phyloP scores from a whole-genome alignment of 192 early-diverging fungal species.

The Helicostylum pulchrum region DNA sequence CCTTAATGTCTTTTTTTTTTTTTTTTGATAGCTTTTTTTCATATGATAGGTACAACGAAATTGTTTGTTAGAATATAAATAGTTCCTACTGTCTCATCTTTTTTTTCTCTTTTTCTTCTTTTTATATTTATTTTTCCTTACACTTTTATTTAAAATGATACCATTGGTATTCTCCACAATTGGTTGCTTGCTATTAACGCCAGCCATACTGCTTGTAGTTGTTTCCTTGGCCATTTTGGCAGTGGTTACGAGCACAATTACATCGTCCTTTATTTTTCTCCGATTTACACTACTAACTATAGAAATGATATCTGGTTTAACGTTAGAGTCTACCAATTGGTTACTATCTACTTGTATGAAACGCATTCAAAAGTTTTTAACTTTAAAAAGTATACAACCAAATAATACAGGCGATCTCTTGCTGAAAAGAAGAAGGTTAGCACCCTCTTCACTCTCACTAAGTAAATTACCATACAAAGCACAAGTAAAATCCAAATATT shows the following conservation, averaged over 20 bases:
- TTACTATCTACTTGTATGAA: constrained; percentile 2
- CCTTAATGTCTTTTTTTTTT: no score
- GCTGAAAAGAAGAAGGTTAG: constrained; percentile 4
- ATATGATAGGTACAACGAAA: no score
- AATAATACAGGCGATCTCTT: not conserved
- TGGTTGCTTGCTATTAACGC: constrained; percentile 1
- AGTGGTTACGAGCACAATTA: constrained; percentile 18
- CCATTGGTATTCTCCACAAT: constrained; percentile 5
- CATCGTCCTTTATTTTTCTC: constrained; percentile 22
- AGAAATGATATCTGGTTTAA: constrained; percentile 16
- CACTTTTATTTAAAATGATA: constrained; percentile 6
- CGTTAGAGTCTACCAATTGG: constrained; percentile 21
- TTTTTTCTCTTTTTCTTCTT: not conserved
- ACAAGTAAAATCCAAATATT: constrained; percentile 15
- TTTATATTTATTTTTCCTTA: not conserved
- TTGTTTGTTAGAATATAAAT: no score
- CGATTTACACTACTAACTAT: constrained; percentile 11
- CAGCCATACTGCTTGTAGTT: constrained; percentile 8
- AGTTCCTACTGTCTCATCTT: no score
- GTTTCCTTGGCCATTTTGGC: constrained; percentile 9
- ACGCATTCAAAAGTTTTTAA: constrained; percentile 5
- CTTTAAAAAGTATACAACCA: not conserved
- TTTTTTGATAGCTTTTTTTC: no score
- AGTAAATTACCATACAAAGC: constrained; percentile 15
- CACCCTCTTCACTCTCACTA: constrained; percentile 10